Evolutionary conservation across 1,284 basidiomycete species (phyloP).

Genomic region (Phaffia rhodozyma): DNA sequence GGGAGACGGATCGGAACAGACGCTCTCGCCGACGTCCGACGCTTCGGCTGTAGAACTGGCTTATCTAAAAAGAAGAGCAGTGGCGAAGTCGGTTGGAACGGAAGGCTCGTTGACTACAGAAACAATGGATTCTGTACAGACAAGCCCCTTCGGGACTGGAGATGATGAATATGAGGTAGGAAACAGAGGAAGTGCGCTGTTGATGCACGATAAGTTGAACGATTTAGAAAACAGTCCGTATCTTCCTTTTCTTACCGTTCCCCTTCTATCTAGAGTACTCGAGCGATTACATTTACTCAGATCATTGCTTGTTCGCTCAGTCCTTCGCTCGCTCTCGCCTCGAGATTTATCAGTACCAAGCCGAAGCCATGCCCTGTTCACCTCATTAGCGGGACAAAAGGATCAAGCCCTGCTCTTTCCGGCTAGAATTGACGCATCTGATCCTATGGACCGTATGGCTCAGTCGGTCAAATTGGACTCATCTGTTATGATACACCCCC

Average conservation of each 20-base stretch:
- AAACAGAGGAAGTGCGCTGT: constrained; percentile 7
- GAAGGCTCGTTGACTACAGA: background rate
- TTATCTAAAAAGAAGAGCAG: too few species aligned
- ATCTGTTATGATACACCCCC: too few species aligned
- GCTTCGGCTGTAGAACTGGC: too few species aligned
- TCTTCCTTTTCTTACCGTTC: background rate
- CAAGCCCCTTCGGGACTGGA: background rate
- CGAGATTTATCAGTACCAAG: constrained; percentile 13
- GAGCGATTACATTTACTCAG: too few species aligned
- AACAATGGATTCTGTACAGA: background rate
- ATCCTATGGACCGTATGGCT: background rate
- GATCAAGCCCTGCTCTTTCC: background rate
- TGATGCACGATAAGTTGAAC: constrained; percentile 15
- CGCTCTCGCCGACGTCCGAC: too few species aligned
- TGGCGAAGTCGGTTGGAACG: too few species aligned
- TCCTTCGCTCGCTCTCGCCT: constrained; percentile 14
- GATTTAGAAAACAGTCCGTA: constrained; percentile 11
- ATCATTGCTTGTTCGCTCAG: background rate
- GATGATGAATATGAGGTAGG: background rate
- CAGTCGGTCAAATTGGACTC: too few species aligned
- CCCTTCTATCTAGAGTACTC: background rate
- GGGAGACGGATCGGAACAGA: too few species aligned
- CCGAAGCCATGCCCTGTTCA: background rate
- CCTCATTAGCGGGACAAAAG: background rate
- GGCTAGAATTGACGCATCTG: background rate